These are phyloP conservation scores for Turritis glabra DNA, from an alignment of 345 rosid species.

Conservation along the genomic window DNA sequence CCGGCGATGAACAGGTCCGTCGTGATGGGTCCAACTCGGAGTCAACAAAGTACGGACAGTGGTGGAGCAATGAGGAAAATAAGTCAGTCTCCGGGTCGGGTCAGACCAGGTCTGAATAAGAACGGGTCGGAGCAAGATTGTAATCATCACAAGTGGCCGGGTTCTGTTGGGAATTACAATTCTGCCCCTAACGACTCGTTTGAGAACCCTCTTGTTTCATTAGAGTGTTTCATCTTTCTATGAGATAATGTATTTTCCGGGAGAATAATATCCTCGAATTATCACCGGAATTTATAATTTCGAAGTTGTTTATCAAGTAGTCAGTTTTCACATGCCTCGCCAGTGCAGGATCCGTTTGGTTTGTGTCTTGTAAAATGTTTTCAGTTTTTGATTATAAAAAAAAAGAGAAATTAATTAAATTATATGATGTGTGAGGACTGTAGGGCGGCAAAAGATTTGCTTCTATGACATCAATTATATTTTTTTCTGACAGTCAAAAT, in stretches of 20 bases:
- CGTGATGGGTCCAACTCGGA: constrained; percentile 18
- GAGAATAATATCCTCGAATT: neutral
- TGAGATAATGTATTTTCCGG: constrained; percentile 27
- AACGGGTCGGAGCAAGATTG: constrained; percentile 29
- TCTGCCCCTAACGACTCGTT: constrained; percentile 51
- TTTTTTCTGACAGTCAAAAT: constrained; percentile 25
- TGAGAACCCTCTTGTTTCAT: constrained; percentile 79
- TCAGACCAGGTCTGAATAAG: constrained; percentile 38
- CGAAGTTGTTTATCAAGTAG: neutral
- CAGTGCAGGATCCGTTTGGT: neutral
- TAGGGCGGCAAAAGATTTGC: constrained; percentile 39
- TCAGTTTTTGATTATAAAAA: neutral
- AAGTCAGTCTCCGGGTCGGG: constrained; percentile 69
- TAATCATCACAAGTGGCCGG: constrained; percentile 5
- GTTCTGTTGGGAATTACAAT: neutral
- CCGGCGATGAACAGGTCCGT: constrained; percentile 63
- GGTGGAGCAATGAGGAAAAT: constrained; percentile 51
- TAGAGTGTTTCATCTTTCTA: constrained; percentile 91
- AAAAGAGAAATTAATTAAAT: neutral
- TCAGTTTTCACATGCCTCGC: neutral
- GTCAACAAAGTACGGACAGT: constrained; percentile 18
- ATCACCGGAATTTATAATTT: neutral
- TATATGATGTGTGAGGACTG: constrained; percentile 11
- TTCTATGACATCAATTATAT: constrained; percentile 27
- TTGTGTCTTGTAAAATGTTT: constrained; percentile 4